These are phyloP conservation scores for Spathaspora sp. DNA, from an alignment of 805 yeast genomes.

Conservation along the genomic window DNA sequence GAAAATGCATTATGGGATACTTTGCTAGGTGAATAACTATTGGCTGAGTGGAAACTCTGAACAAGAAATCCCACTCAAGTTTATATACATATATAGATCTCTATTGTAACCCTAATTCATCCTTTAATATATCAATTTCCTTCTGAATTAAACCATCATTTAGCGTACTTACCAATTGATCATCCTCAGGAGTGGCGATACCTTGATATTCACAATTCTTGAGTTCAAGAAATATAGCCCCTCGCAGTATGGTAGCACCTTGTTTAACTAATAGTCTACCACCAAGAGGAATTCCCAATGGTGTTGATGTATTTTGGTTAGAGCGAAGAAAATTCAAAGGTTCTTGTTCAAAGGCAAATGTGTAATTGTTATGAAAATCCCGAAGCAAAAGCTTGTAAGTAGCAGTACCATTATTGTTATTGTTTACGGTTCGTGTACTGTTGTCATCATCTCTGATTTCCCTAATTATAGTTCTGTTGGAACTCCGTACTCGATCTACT, in stretches of 20 bases:
- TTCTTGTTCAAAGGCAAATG: slow-evolving; percentile 56
- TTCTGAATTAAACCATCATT: slow-evolving; percentile 34
- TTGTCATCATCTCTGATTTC: slow-evolving; percentile 41
- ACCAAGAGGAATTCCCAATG: slow-evolving; percentile 48
- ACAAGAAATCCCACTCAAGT: too few species aligned
- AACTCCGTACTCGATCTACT: slow-evolving; percentile 47
- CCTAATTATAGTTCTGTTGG: slow-evolving; percentile 35
- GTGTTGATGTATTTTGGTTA: slow-evolving; percentile 17
- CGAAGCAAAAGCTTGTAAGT: slow-evolving; percentile 55
- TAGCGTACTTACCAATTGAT: slow-evolving; percentile 21
- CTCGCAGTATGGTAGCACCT: slow-evolving; percentile 46
- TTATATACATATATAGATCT: too few species aligned
- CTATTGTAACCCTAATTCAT: slow-evolving; percentile 10
- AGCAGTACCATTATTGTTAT: neutral
- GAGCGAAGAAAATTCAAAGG: slow-evolving; percentile 46
- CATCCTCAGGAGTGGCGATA: slow-evolving; percentile 16
- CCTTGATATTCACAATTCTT: slow-evolving; percentile 31
- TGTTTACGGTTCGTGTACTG: neutral
- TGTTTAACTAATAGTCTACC: slow-evolving; percentile 50
- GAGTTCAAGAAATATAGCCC: slow-evolving; percentile 37
- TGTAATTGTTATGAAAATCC: slow-evolving; percentile 47
- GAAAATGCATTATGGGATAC: slow-evolving; percentile 76
- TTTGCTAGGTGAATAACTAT: slow-evolving; percentile 36
- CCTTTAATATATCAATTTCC: slow-evolving; percentile 35
- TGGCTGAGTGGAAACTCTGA: slow-evolving; percentile 4